Percentiles rank a stretch among this genome's conserved stretches.
These are phyloP conservation scores for Hypoxylon sp. DNA, from an alignment of 2,329 filamentous ascomycete species.

Conservation along the genomic window DNA sequence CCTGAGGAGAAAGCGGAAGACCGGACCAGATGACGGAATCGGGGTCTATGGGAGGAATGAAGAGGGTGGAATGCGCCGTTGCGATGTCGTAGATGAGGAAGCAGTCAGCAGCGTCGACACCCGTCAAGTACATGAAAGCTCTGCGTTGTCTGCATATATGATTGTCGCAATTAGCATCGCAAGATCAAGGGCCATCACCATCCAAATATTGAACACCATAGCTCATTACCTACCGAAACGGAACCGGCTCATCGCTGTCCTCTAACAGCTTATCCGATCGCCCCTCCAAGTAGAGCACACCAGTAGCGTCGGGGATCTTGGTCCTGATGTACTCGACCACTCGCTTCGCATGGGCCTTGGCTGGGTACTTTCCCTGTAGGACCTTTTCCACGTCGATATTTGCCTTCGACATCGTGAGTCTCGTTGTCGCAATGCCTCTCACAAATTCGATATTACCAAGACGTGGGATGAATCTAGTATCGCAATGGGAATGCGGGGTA, in stretches of 20 bases:
- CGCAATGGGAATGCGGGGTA: slow-evolving; percentile 37
- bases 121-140: slow-evolving; percentile 94
- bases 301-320: slow-evolving; percentile 70
- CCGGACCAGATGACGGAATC: slow-evolving; percentile 94
- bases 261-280: slow-evolving; percentile 83
- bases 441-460: slow-evolving; percentile 16
- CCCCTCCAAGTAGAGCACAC: slow-evolving; percentile 87
- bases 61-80: slow-evolving; percentile 78
- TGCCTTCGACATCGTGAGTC: slow-evolving; percentile 41
- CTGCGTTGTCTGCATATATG: slow-evolving; percentile 79
- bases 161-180: slow-evolving; percentile 10
- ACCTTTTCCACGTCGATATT: slow-evolving; percentile 59
- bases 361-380: slow-evolving; percentile 75
- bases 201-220: no score
- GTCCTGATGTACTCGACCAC: slow-evolving; percentile 81
- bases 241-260: slow-evolving; percentile 85
- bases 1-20: slow-evolving; percentile 77
- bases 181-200: no score
- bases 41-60: slow-evolving; percentile 88
- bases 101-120: slow-evolving; percentile 80
- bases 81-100: slow-evolving; percentile 83
- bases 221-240: slow-evolving; percentile 79
- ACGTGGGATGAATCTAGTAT: slow-evolving; percentile 31
- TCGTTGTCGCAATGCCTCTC: slow-evolving; percentile 22
- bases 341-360: slow-evolving; percentile 83